phyloP scores from a whole-genome alignment of 495 filamentous ascomycete genomes.

The Collariella sp. region DNA sequence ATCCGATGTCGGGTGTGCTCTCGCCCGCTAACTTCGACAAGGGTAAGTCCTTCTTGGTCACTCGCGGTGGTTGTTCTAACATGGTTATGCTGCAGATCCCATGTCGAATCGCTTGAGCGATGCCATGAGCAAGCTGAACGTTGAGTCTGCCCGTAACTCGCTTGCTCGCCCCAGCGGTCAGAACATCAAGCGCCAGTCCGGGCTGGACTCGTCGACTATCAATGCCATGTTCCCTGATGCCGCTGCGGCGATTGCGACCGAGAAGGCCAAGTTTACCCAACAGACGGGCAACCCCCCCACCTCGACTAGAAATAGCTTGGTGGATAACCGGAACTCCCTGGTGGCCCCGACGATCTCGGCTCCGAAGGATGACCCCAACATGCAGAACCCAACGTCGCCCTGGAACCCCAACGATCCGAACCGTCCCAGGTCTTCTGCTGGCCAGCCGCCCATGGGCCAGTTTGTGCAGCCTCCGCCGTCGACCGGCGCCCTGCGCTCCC shows the following conservation, averaged over 20 bases:
- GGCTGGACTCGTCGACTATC: constrained; percentile 84
- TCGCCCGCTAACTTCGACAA: constrained; percentile 97
- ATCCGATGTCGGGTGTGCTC: constrained; percentile 93
- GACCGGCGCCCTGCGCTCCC: constrained; percentile 74
- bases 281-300: constrained; percentile 82
- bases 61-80: background rate
- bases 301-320: constrained; percentile 88
- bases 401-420: constrained; percentile 58
- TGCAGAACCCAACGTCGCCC: constrained; percentile 61
- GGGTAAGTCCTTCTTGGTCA: constrained; percentile 49
- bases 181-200: constrained; percentile 84
- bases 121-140: constrained; percentile 91
- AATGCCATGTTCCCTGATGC: constrained; percentile 99
- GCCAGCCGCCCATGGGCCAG: constrained; percentile 89
- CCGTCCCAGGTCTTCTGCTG: constrained; percentile 86
- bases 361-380: constrained; percentile 46
- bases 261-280: constrained; percentile 94
- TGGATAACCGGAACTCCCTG: constrained; percentile 73
- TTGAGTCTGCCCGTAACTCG: constrained; percentile 79
- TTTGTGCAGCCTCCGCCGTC: constrained; percentile 79
- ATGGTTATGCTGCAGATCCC: constrained; percentile 53
- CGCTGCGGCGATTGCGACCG: constrained; percentile 90
- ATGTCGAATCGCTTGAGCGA: constrained; percentile 96
- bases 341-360: constrained; percentile 67
- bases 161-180: constrained; percentile 63